Evolutionary conservation across 2,329 filamentous ascomycete genomes (phyloP), one percentile per base, ranked within the genome.

Genomic region (Podosphaera leucotricha): DNA sequence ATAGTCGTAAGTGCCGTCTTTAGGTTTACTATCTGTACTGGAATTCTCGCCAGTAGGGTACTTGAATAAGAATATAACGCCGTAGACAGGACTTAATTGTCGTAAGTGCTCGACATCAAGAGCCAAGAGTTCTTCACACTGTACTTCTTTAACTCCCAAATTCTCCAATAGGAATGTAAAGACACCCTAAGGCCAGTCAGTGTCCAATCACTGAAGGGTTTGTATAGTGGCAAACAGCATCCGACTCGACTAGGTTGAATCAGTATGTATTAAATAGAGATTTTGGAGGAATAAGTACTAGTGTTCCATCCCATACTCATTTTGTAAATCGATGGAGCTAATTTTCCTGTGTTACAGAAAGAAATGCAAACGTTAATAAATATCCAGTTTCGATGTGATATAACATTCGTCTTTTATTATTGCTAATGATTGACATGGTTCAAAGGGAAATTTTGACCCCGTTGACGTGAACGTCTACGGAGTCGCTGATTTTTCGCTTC

Each of bases 51-150:
- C 76, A 48, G 75, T 85, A 43, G 74, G 82, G 63, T 82, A 98
- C 65, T 94, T 95, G 76, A 98, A 98, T 60, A 98, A 82, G 64
- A 98, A 98, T 57, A 98, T 94, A 53, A 98, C 84, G 56, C 90
- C 90, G 64, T 93, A 92, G 44, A 93, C 70, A 16, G 82, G 80
- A 53, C 79, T 76, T 28, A 85, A 71, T 50, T 76, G 65, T 38
- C 72, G 69, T 11, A 92, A 70, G 46, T 72, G 71, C 43, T 82
- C 74, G 6, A 83, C 67, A 54, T 95, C 87, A 51, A 98, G 76
- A 1, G 82, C 80, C 46, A 94, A 74, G 50, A 98, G 76, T 65
- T 98, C 90, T 65, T 95, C 90, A 59, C 94, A 95, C 62, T 98
- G 90, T 2, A 95, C 84, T 58, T 83, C 76, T 61, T 86, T 80